phyloP scores from a whole-genome alignment of 495 filamentous ascomycete species.

The Lophiostoma macrostomum region DNA sequence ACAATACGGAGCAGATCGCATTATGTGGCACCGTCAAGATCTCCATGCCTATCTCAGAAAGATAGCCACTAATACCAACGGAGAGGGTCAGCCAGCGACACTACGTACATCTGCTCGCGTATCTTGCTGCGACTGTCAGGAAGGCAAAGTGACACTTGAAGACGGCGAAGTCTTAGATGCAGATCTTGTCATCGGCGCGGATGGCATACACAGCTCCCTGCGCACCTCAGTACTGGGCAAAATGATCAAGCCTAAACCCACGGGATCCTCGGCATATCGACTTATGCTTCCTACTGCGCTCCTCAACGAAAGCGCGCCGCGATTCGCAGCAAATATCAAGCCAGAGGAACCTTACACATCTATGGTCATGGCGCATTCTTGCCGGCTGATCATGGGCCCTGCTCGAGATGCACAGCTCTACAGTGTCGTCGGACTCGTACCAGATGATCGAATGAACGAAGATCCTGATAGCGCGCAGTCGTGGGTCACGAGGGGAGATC shows the following conservation, averaged over 20 bases:
- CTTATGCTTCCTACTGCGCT: conserved; percentile 4
- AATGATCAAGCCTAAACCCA: conserved; percentile 15
- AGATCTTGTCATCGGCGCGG: conserved; percentile 58
- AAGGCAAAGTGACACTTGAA: conserved; percentile 10
- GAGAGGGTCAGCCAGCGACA: conserved; percentile 8
- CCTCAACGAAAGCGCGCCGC: conserved; percentile 2
- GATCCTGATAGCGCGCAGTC: conserved; percentile 17
- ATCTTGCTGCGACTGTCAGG: conserved; percentile 3
- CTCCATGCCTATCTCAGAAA: conserved; percentile 18
- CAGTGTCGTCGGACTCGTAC: conserved; percentile 26
- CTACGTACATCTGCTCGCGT: conserved; percentile 7
- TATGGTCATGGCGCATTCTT: conserved; percentile 29
- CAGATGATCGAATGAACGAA: conserved; percentile 28
- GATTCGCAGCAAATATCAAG: conserved; percentile 1
- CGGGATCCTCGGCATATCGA: conserved; percentile 28
- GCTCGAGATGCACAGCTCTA: conserved; percentile 14
- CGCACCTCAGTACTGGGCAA: conserved; percentile 46
- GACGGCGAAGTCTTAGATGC: conserved; percentile 11
- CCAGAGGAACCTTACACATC: conserved; percentile 21
- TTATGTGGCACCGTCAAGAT: conserved; percentile 24
- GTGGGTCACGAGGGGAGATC: conserved; percentile 16
- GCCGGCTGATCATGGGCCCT: conserved; percentile 30
- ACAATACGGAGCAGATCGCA: conserved; percentile 22
- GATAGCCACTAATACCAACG: neutral
- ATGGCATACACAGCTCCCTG: conserved; percentile 53